phyloP scores from a whole-genome alignment of 1,284 basidiomycete genomes.

The Porodaedalea pini region DNA sequence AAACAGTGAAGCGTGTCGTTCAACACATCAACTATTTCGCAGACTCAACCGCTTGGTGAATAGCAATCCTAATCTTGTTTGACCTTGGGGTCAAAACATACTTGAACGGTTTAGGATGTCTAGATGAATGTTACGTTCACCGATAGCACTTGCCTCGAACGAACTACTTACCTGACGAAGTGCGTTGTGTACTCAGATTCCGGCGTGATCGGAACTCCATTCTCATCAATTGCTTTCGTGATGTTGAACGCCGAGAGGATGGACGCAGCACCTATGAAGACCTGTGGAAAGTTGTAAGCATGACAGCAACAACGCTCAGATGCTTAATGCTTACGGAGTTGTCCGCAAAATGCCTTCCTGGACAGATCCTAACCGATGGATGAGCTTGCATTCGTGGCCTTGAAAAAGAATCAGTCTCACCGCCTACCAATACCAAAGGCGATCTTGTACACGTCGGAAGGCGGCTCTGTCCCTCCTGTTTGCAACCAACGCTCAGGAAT shows the following conservation, averaged over 20 bases:
- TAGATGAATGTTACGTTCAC: background rate
- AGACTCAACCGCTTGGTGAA: conserved; percentile 9
- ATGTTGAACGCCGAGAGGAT: conserved; percentile 15
- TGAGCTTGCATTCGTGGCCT: background rate
- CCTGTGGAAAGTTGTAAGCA: background rate
- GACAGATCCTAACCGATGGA: conserved; percentile 17
- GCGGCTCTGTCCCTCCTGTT: conserved; percentile 1
- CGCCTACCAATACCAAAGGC: conserved; percentile 19
- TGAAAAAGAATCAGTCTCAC: background rate
- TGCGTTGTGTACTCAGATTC: background rate
- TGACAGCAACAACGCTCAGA: background rate
- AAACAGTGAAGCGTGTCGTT: conserved; percentile 54
- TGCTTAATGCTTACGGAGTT: conserved; percentile 3
- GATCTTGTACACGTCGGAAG: conserved; percentile 7
- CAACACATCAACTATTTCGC: conserved; percentile 33
- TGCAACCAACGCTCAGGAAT: conserved; percentile 16
- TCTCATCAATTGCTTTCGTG: conserved; percentile 11
- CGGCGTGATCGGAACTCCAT: conserved; percentile 12
- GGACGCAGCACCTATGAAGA: conserved; percentile 12
- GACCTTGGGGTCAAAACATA: conserved; percentile 14
- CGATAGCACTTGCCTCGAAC: background rate
- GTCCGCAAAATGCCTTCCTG: conserved; percentile 15
- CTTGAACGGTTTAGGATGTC: conserved; percentile 16
- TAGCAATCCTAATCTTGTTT: background rate
- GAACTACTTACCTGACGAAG: conserved; percentile 4